Evolutionary conservation across 176 grass and related monocot genomes (phyloP).

Genomic region (Pharus latifolius): DNA sequence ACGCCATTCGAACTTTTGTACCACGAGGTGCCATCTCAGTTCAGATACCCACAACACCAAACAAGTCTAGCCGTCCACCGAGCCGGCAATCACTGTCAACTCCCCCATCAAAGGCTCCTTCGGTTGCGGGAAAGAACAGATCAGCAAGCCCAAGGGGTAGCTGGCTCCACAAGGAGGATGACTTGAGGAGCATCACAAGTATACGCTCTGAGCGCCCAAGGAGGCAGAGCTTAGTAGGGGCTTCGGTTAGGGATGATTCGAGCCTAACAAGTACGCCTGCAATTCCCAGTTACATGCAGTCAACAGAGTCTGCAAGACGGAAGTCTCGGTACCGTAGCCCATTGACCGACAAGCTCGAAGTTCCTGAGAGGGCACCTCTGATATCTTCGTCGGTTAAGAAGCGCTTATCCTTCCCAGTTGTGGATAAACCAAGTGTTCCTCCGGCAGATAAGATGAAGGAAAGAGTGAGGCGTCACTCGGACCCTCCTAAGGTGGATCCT

Average conservation of each 20-base stretch:
- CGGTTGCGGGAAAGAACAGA: conserved; percentile 30
- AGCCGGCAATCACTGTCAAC: conserved; percentile 61
- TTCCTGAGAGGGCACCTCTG: conserved; percentile 41
- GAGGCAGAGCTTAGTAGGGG: conserved; percentile 60
- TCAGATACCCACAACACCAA: conserved; percentile 34
- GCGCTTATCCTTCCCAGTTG: conserved; percentile 63
- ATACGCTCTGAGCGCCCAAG: conserved; percentile 61
- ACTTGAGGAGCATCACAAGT: conserved; percentile 73
- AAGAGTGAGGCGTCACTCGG: conserved; percentile 42
- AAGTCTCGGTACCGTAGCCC: conserved; percentile 52
- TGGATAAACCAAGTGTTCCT: conserved; percentile 19
- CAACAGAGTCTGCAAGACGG: conserved; percentile 72
- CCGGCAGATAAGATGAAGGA: conserved; percentile 22
- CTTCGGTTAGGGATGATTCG: conserved; percentile 52
- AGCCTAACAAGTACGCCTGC: conserved; percentile 58
- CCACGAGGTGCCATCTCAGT: conserved; percentile 20
- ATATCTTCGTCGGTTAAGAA: conserved; percentile 50
- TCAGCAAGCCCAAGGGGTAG: conserved; percentile 54
- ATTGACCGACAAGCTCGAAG: conserved; percentile 34
- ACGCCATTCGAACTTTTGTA: not conserved
- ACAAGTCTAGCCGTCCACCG: conserved; percentile 46
- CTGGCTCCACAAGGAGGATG: conserved; percentile 59
- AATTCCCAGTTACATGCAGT: conserved; percentile 82
- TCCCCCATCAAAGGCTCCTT: conserved; percentile 46
- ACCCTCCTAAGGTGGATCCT: conserved; percentile 59